Evolutionary conservation across 2,329 filamentous ascomycete genomes (phyloP), one percentile per base, ranked within the genome.

Genomic region (Pseudogymnoascus sp.): DNA sequence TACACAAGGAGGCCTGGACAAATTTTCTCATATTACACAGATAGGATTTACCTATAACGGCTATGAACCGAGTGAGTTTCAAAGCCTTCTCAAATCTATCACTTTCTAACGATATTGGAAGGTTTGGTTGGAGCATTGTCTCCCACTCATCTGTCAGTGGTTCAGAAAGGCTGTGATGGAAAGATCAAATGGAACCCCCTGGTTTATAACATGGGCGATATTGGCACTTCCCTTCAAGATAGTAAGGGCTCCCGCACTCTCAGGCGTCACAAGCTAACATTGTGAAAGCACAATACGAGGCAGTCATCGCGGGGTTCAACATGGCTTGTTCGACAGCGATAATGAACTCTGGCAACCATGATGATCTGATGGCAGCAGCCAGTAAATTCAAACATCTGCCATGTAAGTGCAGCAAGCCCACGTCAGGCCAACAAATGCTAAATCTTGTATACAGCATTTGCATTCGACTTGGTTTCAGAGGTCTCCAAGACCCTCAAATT

Each of bases 1-100:
- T 66, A 82, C 83, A 4, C 83, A 88, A 63, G 80, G 82, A 28
- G 87, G 89, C 69, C 76, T 84, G 7, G 82, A 85, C 47, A 85
- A 80, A 53, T 84, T 96, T 33, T 85, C 83, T 66, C 89, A 85
- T 64, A 79, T 96, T 28, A 80, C 87, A 28, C 90, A 96, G 73
- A 86, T 87, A 53, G 91, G 91, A 1, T 96, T 96, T 74, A 80
- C 82, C 6, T 95, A 89, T 71, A 75, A 82, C 3, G 80, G 87
- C 15, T 83, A 86, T 42, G 82, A 84, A 11, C 83, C 88, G 65
- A 87, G 87, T 88, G 75, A 75, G 82, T 68, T 9, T 53, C 9
- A 10, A 6, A 11, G 57, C n/a, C 4, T 26, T 44, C 5, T 15
- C n/a, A 36, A 26, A 13, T 13, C 19, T 63, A 44, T 61, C 66